A percentile compares a stretch with the other conserved stretches of the same genome.
Conservation (phyloP, 108 stramenopile genomes). For the Mayamaea pseudoterrestris region DNA sequence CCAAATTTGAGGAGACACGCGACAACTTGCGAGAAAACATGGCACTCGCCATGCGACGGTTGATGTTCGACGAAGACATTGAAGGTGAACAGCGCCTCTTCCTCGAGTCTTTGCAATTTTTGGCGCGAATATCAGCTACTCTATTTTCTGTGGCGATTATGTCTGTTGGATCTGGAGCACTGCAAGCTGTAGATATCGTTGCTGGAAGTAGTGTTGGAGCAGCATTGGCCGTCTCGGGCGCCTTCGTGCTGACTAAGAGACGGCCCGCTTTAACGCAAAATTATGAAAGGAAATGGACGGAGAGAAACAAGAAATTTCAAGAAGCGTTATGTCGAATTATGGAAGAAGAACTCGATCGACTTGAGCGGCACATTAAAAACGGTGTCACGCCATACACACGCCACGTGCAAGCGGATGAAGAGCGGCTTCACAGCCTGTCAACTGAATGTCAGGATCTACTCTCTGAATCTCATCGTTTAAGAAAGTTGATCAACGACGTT, state of each 20-base stretch:
- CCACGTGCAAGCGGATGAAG: constrained; percentile 42
- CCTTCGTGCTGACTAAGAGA: constrained; percentile 11
- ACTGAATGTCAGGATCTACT: constrained; percentile 33
- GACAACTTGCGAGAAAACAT: constrained; percentile 33
- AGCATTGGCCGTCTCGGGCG: constrained; percentile 17
- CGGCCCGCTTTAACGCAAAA: constrained; percentile 11
- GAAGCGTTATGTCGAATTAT: constrained; percentile 20
- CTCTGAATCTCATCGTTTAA: constrained; percentile 22
- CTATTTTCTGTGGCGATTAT: background rate
- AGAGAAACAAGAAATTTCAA: constrained; percentile 19
- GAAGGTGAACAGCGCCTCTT: constrained; percentile 12
- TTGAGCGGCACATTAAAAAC: constrained; percentile 37
- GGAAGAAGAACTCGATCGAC: constrained; percentile 27
- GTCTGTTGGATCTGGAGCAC: constrained; percentile 3
- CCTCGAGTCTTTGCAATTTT: constrained; percentile 20
- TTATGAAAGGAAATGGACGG: constrained; percentile 28
- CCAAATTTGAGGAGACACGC: constrained; percentile 45
- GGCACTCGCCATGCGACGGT: constrained; percentile 7
- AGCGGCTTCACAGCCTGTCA: constrained; percentile 24
- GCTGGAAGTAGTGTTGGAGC: constrained; percentile 11
- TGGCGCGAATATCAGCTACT: constrained; percentile 10
- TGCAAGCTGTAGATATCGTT: constrained; percentile 17
- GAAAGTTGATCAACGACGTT: constrained; percentile 46
- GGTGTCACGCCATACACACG: constrained; percentile 55
- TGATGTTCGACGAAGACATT: constrained; percentile 15